phyloP scores from a whole-genome alignment of 2,329 filamentous ascomycete genomes.

The Talaromyces piceae region DNA sequence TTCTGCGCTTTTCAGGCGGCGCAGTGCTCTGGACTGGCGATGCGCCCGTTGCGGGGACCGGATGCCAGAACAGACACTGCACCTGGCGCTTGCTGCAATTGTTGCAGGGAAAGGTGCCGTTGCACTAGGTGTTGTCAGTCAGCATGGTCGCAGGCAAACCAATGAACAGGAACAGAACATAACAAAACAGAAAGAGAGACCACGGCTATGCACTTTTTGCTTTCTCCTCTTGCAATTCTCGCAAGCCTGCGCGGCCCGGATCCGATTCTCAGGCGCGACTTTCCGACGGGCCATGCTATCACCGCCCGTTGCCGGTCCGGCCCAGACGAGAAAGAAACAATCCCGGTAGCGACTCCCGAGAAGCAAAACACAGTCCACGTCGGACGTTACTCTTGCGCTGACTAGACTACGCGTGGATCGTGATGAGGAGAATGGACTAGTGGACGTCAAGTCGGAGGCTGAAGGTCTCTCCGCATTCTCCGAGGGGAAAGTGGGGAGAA shows the following conservation, averaged over 20 bases:
- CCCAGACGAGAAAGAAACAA: background rate
- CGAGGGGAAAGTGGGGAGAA: background rate
- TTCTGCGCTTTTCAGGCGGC: constrained; percentile 5
- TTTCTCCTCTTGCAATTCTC: constrained; percentile 59
- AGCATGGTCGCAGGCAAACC: too few species aligned
- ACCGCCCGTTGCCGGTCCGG: background rate
- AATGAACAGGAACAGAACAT: too few species aligned
- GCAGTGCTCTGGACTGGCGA: background rate
- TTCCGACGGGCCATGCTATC: constrained; percentile 49
- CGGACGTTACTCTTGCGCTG: too few species aligned
- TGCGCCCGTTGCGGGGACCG: constrained; percentile 28
- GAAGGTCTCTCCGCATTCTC: background rate
- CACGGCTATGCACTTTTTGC: constrained; percentile 48
- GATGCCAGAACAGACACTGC: constrained; percentile 39
- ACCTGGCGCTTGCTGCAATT: constrained; percentile 50
- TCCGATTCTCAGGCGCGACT: constrained; percentile 53
- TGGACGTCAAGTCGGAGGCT: background rate
- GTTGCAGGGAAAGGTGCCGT: constrained; percentile 51
- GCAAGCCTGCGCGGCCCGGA: constrained; percentile 57
- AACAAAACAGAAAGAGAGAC: background rate
- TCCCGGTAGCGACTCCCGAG: too few species aligned
- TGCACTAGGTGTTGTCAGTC: constrained; percentile 43
- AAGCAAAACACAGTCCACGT: too few species aligned
- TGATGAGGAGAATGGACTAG: background rate
- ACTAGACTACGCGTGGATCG: too few species aligned